These are phyloP conservation scores for Vitis vinifera DNA, from an alignment of 164 flowering plant genomes.

Conservation along the genomic window ASM3070453v1 NC_081817.1:4248501-4249000, in stretches of 20 bases:
- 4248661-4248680: constrained; percentile 26
- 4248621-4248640: constrained; percentile 2
- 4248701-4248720: constrained; percentile 22
- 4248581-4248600: constrained; percentile 3
- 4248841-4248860: constrained; percentile 22
- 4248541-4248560: constrained; percentile 20
- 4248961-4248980: constrained; percentile 20
- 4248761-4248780: constrained; percentile 25
- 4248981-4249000: background rate
- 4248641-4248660: constrained; percentile 13
- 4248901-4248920: constrained; percentile 19
- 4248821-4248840: constrained; percentile 22
- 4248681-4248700: constrained; percentile 15
- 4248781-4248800: constrained; percentile 19
- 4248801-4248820: constrained; percentile 27
- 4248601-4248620: background rate
- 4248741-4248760: constrained; percentile 22
- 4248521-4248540: constrained; percentile 10
- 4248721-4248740: constrained; percentile 30
- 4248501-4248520: background rate
- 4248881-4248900: constrained; percentile 22
- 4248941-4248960: constrained; percentile 22
- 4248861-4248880: constrained; percentile 22
- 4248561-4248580: constrained; percentile 25
- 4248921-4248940: constrained; percentile 25